Percentiles rank a stretch among this genome's conserved stretches.
phyloP scores from a whole-genome alignment of 305 asterid species.

The Rubia balearica region DNA sequence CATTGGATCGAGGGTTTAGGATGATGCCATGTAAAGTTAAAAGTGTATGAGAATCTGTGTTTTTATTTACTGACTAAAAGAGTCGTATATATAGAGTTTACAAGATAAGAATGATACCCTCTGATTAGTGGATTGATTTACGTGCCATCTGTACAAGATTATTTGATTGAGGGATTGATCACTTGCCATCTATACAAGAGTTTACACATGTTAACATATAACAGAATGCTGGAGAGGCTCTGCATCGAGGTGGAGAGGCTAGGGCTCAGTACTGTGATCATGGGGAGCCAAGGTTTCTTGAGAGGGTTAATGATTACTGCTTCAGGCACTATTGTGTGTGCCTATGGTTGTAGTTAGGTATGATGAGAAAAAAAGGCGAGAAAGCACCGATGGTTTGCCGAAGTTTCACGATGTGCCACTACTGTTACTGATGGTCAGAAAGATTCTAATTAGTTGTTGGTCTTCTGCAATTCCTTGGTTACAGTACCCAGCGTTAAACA shows the following conservation, averaged over 20 bases:
- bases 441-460: constrained; percentile 18
- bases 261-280: constrained; percentile 37
- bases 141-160: too few species aligned
- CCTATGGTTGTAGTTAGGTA: constrained; percentile 45
- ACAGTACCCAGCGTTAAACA: constrained; percentile 17
- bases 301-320: constrained; percentile 51
- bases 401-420: constrained; percentile 38
- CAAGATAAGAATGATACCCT: too few species aligned
- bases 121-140: too few species aligned
- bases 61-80: too few species aligned
- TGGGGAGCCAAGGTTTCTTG: constrained; percentile 52
- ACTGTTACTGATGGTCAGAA: constrained; percentile 31
- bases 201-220: too few species aligned
- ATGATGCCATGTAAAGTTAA: too few species aligned
- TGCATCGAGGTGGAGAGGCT: constrained; percentile 49
- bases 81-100: too few species aligned
- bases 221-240: constrained; percentile 36
- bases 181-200: too few species aligned
- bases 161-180: too few species aligned
- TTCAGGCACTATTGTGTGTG: constrained; percentile 51
- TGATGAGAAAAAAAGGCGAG: constrained; percentile 35
- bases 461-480: not conserved
- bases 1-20: too few species aligned
- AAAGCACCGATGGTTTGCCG: constrained; percentile 28
- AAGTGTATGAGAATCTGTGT: too few species aligned